phyloP scores from a whole-genome alignment of 2,329 filamentous ascomycete species.

The Colletotrichum lupini region DNA sequence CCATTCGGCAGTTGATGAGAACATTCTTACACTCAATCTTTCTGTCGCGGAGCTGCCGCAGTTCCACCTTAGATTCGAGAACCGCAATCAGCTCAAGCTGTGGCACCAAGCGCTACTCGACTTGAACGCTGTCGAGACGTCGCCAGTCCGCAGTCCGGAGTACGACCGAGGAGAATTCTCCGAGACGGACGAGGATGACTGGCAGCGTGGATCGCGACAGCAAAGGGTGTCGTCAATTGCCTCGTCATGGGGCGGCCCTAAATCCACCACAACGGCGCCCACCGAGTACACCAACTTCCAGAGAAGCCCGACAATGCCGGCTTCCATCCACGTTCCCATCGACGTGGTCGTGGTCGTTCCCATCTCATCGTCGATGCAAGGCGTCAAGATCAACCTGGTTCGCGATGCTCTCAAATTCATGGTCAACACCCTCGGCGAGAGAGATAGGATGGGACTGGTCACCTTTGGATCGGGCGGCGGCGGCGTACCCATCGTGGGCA shows the following conservation, averaged over 20 bases:
- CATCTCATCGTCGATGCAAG: slow-evolving; percentile 98
- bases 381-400: slow-evolving; percentile 96
- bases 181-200: slow-evolving; percentile 90
- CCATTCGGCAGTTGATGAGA: slow-evolving; percentile 70
- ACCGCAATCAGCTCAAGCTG: slow-evolving; percentile 83
- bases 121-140: slow-evolving; percentile 77
- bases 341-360: slow-evolving; percentile 97
- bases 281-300: slow-evolving; percentile 90
- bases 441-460: slow-evolving; percentile 96
- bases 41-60: slow-evolving; percentile 93
- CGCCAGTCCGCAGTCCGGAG: slow-evolving; percentile 75
- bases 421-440: slow-evolving; percentile 87
- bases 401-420: slow-evolving; percentile 93
- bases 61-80: slow-evolving; percentile 92
- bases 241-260: slow-evolving; percentile 83
- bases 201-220: slow-evolving; percentile 69
- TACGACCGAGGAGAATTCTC: slow-evolving; percentile 83
- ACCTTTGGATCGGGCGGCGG: slow-evolving; percentile 96
- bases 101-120: slow-evolving; percentile 92
- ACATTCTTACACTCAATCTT: slow-evolving; percentile 87
- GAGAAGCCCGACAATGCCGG: slow-evolving; percentile 55
- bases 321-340: slow-evolving; percentile 85
- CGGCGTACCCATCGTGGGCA: slow-evolving; percentile 94
- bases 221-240: slow-evolving; percentile 85
- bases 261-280: slow-evolving; percentile 87